Evolutionary conservation across 1,284 basidiomycete genomes (phyloP).

Genomic region (Ganoderma multipileum): DNA sequence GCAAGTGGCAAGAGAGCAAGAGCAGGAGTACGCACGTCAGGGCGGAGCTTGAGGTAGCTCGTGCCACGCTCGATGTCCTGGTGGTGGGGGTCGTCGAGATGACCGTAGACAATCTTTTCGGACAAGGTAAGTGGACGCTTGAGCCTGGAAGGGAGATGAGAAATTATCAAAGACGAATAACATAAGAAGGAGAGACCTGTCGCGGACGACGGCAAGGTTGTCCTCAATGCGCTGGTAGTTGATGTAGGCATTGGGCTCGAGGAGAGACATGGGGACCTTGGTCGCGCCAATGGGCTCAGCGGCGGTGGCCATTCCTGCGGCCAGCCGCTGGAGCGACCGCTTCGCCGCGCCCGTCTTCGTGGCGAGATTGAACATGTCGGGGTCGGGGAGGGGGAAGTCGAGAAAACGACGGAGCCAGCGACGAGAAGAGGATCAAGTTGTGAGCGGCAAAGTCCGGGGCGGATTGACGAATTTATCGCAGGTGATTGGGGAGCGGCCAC

Average conservation of each 20-base stretch:
- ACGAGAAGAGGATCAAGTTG: slow-evolving; percentile 22
- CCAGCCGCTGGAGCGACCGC: slow-evolving; percentile 64
- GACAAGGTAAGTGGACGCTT: slow-evolving; percentile 94
- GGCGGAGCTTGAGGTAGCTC: slow-evolving; percentile 95
- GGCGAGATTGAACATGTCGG: slow-evolving; percentile 74
- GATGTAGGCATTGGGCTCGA: slow-evolving; percentile 89
- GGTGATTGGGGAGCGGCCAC: slow-evolving; percentile 32
- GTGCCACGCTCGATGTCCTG: slow-evolving; percentile 90
- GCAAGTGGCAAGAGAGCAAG: slow-evolving; percentile 3
- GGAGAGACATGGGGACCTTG: slow-evolving; percentile 91
- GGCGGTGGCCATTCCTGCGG: slow-evolving; percentile 82
- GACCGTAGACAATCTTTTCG: slow-evolving; percentile 99
- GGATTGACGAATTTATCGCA: slow-evolving; percentile 33
- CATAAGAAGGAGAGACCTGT: slow-evolving; percentile 62
- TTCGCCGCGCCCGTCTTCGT: slow-evolving; percentile 64
- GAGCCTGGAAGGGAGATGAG: slow-evolving; percentile 58
- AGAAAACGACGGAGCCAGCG: slow-evolving; percentile 21
- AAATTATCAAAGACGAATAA: neutral
- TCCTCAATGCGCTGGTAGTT: slow-evolving; percentile 99
- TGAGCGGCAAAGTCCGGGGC: slow-evolving; percentile 18
- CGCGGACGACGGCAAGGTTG: slow-evolving; percentile 86
- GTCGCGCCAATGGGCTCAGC: slow-evolving; percentile 84
- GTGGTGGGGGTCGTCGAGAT: slow-evolving; percentile 92
- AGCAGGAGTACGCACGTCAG: slow-evolving; percentile 73
- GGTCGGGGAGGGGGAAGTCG: slow-evolving; percentile 8